Evolutionary conservation across 169 alveolate species (phyloP), one percentile per base, ranked within the genome.

Genomic region (Toxoplasma gondii): DNA sequence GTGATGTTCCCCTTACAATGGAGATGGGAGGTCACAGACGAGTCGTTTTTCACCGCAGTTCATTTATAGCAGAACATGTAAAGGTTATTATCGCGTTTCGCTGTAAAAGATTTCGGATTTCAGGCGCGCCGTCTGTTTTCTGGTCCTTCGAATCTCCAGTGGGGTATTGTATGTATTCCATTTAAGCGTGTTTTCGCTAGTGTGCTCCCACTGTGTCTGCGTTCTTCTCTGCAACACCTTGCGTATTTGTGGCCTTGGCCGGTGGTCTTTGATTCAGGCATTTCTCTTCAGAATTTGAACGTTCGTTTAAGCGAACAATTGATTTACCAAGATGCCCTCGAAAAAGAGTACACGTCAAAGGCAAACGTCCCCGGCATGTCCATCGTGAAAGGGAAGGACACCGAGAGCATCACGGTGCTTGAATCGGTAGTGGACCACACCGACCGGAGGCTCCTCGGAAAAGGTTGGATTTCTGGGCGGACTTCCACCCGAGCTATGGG

Each of bases 401-500:
- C 12, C 49, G 49, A n/a, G n/a, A 45, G 31, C 22, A 16, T 10
- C 29, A 16, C 9, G 0, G 86, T 78, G 45, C 5, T 1, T 17
- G 86, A 29, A 45, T 12, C 39, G 86, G 4, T 41, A n/a, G 4
- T 36, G 22, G 39, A 4, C 45, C 45, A 17, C 19, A 45, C 86
- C 45, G 45, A n/a, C 45, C 86, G 86, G 29, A 1, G 45, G 19
- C 86, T 78, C 29, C 86, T 78, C 39, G 86, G 86, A 16, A 78
- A n/a, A n/a, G 86, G 86, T 19, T n/a, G 39, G 39, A 38, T 78
- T n/a, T 78, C 86, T 78, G 86, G 86, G 39, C 86, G 45, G 44
- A 78, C 49, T 17, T 16, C 39, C 49, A 19, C 29, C n/a, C 39
- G 86, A 17, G 10, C 86, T 7, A 78, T 78, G 86, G 86, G 86